These are phyloP conservation scores for Boletus rex-veris DNA, from an alignment of 768 basidiomycete species.

Conservation along the genomic window DNA sequence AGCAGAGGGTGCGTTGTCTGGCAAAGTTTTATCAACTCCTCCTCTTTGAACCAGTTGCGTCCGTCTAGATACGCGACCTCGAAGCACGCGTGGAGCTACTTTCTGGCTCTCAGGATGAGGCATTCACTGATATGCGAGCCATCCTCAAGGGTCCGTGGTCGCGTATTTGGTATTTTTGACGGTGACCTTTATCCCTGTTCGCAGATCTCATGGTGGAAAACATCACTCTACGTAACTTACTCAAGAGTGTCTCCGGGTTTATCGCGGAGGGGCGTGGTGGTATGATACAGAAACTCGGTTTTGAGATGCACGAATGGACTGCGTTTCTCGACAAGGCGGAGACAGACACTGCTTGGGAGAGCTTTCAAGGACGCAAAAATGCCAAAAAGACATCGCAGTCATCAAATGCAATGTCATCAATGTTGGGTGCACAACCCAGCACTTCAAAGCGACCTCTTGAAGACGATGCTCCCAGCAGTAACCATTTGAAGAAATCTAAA, in stretches of 20 bases:
- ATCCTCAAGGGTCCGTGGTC: slow-evolving; percentile 63
- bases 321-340: slow-evolving; percentile 81
- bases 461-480: slow-evolving; percentile 23
- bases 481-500: slow-evolving; percentile 52
- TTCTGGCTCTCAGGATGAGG: slow-evolving; percentile 89
- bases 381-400: slow-evolving; percentile 29
- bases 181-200: slow-evolving; percentile 5
- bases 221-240: slow-evolving; percentile 72
- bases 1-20: slow-evolving; percentile 62
- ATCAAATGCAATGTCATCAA: slow-evolving; percentile 29
- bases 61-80: slow-evolving; percentile 80
- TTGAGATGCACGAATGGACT: slow-evolving; percentile 74
- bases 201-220: slow-evolving; percentile 89
- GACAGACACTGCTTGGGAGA: slow-evolving; percentile 92
- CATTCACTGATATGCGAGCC: slow-evolving; percentile 75
- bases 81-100: slow-evolving; percentile 94
- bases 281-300: slow-evolving; percentile 72
- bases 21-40: not conserved
- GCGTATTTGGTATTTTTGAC: not conserved
- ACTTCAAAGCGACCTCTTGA: slow-evolving; percentile 27
- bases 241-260: slow-evolving; percentile 72
- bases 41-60: slow-evolving; percentile 6
- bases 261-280: slow-evolving; percentile 87
- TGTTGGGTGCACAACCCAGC: slow-evolving; percentile 25
- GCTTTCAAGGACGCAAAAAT: slow-evolving; percentile 69